Base-by-base conservation (phyloP, 2,329 filamentous ascomycete species). In the Lachnellula suecica region DNA sequence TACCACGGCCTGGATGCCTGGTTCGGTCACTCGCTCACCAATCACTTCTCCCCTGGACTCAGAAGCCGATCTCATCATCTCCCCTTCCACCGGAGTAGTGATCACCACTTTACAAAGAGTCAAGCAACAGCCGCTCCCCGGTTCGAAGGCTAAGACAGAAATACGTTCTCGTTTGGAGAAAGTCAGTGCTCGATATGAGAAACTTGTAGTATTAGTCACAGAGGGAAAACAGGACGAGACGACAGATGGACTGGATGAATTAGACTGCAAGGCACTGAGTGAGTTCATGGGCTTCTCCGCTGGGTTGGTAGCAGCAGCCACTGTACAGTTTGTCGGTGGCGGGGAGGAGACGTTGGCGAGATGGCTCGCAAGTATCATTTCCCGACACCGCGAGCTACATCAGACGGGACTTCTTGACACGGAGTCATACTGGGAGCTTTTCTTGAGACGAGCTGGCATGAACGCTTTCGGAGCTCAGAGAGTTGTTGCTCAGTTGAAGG, bases 21-120 rank as follows among this genome's bases (percentile, higher is more conserved):
- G 57, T 47, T 63, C 68, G 44, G 61, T 68, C 22, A 54, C 58
- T 23, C 65, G 68, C n/a, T 71, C 70, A 7, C 66, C 69, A n/a
- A 52, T 70, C 2, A 53, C 62, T 4, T 76, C 73, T 0, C 58
- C 70, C 0, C 67, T 79, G 1, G 70, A 71, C 1, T 70, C 74
- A 5, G 87, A 91, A 66, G 86, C 89, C 2, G 91, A 96, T 61
- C 69, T 96, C 3, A 79, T 87, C 1, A 62, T 92, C 4, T 89
- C 89, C 0, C 83, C 89, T 0, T 76, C 74, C 0, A 83, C 80
- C 0, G 91, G 88, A 0, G 71, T 96, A 2, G 68, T 96, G 1
- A 64, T 88, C 19, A 89, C 89, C 1, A 88, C 82, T 0, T 72
- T 92, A 4, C 82, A 92, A 55, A 83, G 86, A 58, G 76, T 88